A percentile compares a stretch with the other conserved stretches of the same genome.
Conservation (phyloP, 2,329 filamentous ascomycete species). For the Ophiocordyceps sinensis region DNA sequence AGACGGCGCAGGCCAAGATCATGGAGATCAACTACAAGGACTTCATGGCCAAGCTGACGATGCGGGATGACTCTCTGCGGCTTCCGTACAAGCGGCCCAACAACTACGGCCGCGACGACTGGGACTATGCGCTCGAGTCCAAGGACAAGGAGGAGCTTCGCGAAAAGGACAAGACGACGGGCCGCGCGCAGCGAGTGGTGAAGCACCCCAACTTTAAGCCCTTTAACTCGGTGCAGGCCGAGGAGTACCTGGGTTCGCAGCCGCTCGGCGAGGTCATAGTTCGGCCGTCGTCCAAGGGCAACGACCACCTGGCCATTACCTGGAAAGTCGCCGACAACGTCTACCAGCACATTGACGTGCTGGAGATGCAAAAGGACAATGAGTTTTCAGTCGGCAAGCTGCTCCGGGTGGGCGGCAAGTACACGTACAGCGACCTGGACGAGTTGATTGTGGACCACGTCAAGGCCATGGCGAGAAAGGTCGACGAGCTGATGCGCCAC, state of each 20-base stretch:
- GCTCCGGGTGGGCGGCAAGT: slow-evolving; percentile 74
- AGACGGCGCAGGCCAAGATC: slow-evolving; percentile 80
- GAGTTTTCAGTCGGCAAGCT: slow-evolving; percentile 86
- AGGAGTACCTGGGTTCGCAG: slow-evolving; percentile 83
- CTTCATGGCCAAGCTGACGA: slow-evolving; percentile 68
- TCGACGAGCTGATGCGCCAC: slow-evolving; percentile 87
- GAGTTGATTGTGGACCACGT: slow-evolving; percentile 95
- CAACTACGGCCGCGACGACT: slow-evolving; percentile 65
- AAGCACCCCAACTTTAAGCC: slow-evolving; percentile 94
- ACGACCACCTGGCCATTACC: slow-evolving; percentile 87
- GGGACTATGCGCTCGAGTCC: slow-evolving; percentile 73
- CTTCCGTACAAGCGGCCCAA: slow-evolving; percentile 54
- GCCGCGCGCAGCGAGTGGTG: slow-evolving; percentile 83
- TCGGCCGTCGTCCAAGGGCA: slow-evolving; percentile 84
- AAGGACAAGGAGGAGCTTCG: slow-evolving; percentile 70
- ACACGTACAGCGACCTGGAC: slow-evolving; percentile 89
- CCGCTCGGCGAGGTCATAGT: slow-evolving; percentile 84
- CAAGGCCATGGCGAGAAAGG: slow-evolving; percentile 94
- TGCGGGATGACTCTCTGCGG: slow-evolving; percentile 68
- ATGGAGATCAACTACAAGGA: slow-evolving; percentile 76
- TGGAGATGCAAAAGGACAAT: slow-evolving; percentile 93
- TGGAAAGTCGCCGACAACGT: slow-evolving; percentile 96
- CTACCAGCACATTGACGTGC: slow-evolving; percentile 95
- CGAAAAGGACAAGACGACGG: slow-evolving; percentile 74
- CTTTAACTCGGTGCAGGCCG: slow-evolving; percentile 83